Evolutionary conservation across 1,284 basidiomycete genomes (phyloP), one percentile per base, ranked within the genome.

Genomic region (Rhodotorula mucilaginosa): DNA sequence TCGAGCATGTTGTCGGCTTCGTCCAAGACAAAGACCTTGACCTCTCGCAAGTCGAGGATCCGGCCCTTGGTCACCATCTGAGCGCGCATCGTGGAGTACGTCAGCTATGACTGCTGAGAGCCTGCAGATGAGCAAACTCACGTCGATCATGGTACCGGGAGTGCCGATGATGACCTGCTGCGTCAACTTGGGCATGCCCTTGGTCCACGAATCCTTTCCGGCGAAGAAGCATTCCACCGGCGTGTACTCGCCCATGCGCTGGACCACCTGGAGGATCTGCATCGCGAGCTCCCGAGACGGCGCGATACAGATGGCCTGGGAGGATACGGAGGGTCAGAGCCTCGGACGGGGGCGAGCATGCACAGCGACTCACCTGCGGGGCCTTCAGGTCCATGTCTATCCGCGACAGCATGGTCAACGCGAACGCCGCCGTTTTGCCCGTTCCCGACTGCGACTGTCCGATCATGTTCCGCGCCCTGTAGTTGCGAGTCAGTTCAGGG

Each of bases 1-100:
- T 96, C 94, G 75, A 99, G 85, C 94, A 99, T 97, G 82, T 97
- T 97, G 83, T 99, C 97, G 47, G 97, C 97, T 83, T 99, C 97
- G 80, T 99, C 97, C 29, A 99, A 85, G 16, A 99, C 96, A 73
- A 99, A 94, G 16, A 97, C 92, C 80, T 92, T 93, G 80, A 99
- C 87, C 52, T 89, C 84, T 65, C 85, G 87, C 12, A 89, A 84
- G 79, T 98, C 92, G 46, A 84, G 68, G 19, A 74, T 70, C 1
- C 74, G 59, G 10, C 65, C 58, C 51, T 72, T 74, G 16, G 64
- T 67, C 5, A 74, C 72, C 73, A 76, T 74, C 74, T 74, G 56
- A 6, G 13, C 10, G 29, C 49, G 63, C 26, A 26, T 26, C 54
- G 15, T 1, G 29, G 29, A 29, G 59, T 2, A 4, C 26, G 26